phyloP scores from a whole-genome alignment of 192 early-diverging fungal species.

The Anaeromyces robustus region DNA sequence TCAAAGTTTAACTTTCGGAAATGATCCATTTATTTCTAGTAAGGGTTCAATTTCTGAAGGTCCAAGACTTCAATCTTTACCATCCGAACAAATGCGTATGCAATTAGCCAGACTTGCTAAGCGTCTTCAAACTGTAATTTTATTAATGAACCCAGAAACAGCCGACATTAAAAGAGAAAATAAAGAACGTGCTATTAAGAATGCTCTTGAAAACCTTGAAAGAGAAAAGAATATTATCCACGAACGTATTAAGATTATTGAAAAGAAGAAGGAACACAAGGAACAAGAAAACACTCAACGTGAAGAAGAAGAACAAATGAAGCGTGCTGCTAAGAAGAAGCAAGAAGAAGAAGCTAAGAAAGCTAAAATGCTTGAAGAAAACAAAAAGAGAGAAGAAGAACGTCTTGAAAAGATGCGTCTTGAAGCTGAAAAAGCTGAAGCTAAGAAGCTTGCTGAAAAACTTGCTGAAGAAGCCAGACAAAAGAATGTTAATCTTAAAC shows the following conservation, averaged over 20 bases:
- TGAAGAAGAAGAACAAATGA: slow-evolving; percentile 20
- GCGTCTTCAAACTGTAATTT: slow-evolving; percentile 68
- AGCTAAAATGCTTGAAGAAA: slow-evolving; percentile 69
- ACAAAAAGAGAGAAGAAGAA: slow-evolving; percentile 64
- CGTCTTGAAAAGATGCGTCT: slow-evolving; percentile 57
- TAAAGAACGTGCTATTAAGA: slow-evolving; percentile 47
- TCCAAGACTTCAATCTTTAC: slow-evolving; percentile 46
- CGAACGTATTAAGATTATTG: slow-evolving; percentile 72
- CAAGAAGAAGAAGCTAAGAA: slow-evolving; percentile 72
- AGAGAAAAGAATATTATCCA: slow-evolving; percentile 67
- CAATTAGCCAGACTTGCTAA: slow-evolving; percentile 78
- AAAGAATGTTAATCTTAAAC: slow-evolving; percentile 40
- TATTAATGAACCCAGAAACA: slow-evolving; percentile 63
- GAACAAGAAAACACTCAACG: slow-evolving; percentile 33
- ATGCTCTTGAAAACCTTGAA: slow-evolving; percentile 54
- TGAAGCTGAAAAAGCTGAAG: slow-evolving; percentile 67
- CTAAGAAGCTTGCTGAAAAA: slow-evolving; percentile 66
- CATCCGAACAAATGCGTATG: slow-evolving; percentile 79
- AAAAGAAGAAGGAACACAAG: slow-evolving; percentile 76
- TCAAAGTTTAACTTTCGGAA: slow-evolving; percentile 81
- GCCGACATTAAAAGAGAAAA: slow-evolving; percentile 45
- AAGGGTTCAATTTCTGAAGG: slow-evolving; percentile 64
- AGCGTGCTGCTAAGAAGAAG: slow-evolving; percentile 27
- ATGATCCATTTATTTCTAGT: slow-evolving; percentile 65
- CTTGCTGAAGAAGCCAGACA: slow-evolving; percentile 27